phyloP scores from a whole-genome alignment of 2,329 filamentous ascomycete species.

The Aspergillus sp. region DNA sequence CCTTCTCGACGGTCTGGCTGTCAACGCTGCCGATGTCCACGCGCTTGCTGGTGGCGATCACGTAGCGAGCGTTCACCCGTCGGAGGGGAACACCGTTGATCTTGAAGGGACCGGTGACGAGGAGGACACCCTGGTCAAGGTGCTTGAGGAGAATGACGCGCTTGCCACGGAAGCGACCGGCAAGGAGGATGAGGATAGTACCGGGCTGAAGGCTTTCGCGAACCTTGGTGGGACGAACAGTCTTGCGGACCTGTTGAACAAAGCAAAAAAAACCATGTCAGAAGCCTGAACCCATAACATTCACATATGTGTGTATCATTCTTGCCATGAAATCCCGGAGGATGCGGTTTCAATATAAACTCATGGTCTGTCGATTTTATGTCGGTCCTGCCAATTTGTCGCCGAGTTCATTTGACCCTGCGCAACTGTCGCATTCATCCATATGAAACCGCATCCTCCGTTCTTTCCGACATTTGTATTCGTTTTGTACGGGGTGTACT shows the following conservation, averaged over 20 bases:
- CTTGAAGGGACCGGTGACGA: constrained; percentile 99
- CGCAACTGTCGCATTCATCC: constrained; percentile 33
- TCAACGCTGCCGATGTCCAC: constrained; percentile 75
- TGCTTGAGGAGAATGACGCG: constrained; percentile 98
- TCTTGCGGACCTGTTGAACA: constrained; percentile 79
- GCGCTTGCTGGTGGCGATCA: constrained; percentile 51
- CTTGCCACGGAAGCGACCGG: constrained; percentile 99
- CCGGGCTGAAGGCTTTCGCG: constrained; percentile 90
- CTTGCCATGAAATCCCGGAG: constrained; percentile 7
- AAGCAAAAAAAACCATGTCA: constrained; percentile 27
- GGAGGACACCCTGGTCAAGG: constrained; percentile 95
- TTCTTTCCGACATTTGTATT: constrained; percentile 15
- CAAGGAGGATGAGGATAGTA: constrained; percentile 96
- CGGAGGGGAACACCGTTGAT: constrained; percentile 98
- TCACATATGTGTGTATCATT: neutral
- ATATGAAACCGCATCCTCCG: constrained; percentile 27
- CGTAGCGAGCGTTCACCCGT: constrained; percentile 58
- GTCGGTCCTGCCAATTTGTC: constrained; percentile 15
- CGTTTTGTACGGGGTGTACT: constrained; percentile 49
- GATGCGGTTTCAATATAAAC: constrained; percentile 27
- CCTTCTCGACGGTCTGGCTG: constrained; percentile 70
- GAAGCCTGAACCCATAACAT: constrained; percentile 13
- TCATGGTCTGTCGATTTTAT: constrained; percentile 23
- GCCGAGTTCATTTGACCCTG: constrained; percentile 20
- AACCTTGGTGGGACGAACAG: constrained; percentile 81